Percentiles rank a stretch among this genome's conserved stretches.
phyloP scores from a whole-genome alignment of 768 basidiomycete species.

The Boletus huronensis region DNA sequence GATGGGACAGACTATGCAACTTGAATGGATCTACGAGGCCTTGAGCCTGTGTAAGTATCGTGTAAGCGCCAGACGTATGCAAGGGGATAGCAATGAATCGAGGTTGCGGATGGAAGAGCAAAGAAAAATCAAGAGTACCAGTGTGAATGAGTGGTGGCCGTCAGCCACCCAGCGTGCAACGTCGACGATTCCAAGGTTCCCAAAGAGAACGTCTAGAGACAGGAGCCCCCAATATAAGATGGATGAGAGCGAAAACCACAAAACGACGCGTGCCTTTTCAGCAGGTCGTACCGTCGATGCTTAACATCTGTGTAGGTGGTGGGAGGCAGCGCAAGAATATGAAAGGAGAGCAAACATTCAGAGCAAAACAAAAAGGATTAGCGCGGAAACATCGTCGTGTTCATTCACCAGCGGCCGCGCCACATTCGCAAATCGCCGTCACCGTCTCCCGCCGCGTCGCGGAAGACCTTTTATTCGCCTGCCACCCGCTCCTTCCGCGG shows the following conservation, averaged over 20 bases:
- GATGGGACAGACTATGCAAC: constrained; percentile 15
- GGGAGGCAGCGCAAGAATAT: constrained; percentile 21
- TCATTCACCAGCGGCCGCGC: constrained; percentile 13
- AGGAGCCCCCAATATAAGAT: constrained; percentile 8
- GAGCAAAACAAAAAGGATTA: constrained; percentile 6
- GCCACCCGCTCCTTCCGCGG: constrained; percentile 33
- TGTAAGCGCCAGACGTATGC: constrained; percentile 19
- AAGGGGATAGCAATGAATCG: constrained; percentile 10
- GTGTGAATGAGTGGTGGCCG: constrained; percentile 22
- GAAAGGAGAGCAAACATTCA: constrained; percentile 8
- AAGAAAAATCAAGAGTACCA: constrained; percentile 10
- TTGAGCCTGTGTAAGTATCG: constrained; percentile 36
- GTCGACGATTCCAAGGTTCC: constrained; percentile 15
- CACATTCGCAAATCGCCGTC: constrained; percentile 7
- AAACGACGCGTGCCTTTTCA: constrained; percentile 5
- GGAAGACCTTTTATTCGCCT: constrained; percentile 57
- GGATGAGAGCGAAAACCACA: constrained; percentile 3
- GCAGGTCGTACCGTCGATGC: constrained; percentile 17
- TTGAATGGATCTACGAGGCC: constrained; percentile 30
- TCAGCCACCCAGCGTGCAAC: constrained; percentile 27
- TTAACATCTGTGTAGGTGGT: constrained; percentile 22
- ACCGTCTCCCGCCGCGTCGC: constrained; percentile 35
- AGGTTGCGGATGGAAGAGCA: background rate
- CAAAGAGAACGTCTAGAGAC: constrained; percentile 11
- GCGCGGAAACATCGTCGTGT: constrained; percentile 4